phyloP scores from a whole-genome alignment of 352 stramenopile genomes.

The Aphanomyces astaci region DNA sequence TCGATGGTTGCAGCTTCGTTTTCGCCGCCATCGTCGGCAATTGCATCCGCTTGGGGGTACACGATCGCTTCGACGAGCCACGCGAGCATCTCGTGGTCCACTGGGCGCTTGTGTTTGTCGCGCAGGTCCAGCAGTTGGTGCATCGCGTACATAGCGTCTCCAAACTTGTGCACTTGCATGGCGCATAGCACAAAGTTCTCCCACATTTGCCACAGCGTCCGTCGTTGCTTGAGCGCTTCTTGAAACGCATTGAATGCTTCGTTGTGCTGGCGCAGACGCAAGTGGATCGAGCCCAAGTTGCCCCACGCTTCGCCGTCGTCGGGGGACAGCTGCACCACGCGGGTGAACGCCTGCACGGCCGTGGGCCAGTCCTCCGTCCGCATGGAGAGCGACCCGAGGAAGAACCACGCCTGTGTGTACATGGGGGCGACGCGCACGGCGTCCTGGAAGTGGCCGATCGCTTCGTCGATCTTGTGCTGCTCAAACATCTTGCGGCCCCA shows the following conservation, averaged over 20 bases:
- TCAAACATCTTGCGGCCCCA: constrained; percentile 87
- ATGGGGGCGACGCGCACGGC: constrained; percentile 85
- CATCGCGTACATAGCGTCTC: constrained; percentile 76
- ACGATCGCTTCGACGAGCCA: constrained; percentile 77
- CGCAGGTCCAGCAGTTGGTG: constrained; percentile 76
- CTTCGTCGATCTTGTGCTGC: constrained; percentile 62
- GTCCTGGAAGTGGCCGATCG: constrained; percentile 75
- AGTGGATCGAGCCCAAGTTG: constrained; percentile 92
- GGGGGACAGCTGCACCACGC: constrained; percentile 91
- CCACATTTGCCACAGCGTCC: constrained; percentile 89
- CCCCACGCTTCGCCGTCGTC: constrained; percentile 92
- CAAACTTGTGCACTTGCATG: constrained; percentile 63
- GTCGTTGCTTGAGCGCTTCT: constrained; percentile 85
- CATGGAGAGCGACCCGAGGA: constrained; percentile 88
- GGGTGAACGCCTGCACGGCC: constrained; percentile 84
- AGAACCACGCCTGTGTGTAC: constrained; percentile 88
- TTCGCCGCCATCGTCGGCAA: constrained; percentile 32
- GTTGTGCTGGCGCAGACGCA: constrained; percentile 65
- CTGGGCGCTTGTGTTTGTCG: constrained; percentile 63
- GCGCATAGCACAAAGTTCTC: constrained; percentile 83
- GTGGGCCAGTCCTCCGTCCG: constrained; percentile 76
- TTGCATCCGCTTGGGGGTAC: constrained; percentile 43
- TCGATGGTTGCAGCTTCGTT: constrained; percentile 25
- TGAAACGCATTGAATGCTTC: constrained; percentile 77
- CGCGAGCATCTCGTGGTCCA: constrained; percentile 70